phyloP scores from a whole-genome alignment of 2,329 filamentous ascomycete genomes.

The Verticillium tricorpus region DNA sequence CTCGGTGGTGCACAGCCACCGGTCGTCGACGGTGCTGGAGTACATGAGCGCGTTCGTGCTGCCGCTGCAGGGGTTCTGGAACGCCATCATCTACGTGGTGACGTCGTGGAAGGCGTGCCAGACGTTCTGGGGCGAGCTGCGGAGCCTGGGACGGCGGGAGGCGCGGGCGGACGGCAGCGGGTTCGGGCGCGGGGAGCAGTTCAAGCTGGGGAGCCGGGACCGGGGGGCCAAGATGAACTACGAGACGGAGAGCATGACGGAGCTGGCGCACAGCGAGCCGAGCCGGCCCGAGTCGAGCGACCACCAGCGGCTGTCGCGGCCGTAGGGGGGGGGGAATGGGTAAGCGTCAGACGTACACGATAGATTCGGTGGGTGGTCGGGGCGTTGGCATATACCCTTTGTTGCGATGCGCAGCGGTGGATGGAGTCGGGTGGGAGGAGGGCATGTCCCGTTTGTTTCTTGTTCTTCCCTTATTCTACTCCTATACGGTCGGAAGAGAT shows the following conservation, averaged over 20 bases:
- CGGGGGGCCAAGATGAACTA: conserved; percentile 25
- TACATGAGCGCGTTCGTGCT: conserved; percentile 70
- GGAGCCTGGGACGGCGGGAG: conserved; percentile 15
- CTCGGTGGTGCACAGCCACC: conserved; percentile 53
- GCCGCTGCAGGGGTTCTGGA: conserved; percentile 82
- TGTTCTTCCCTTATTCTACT: neutral
- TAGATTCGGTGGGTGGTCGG: neutral
- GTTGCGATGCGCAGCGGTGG: neutral
- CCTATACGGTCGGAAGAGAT: too few relatives aligned
- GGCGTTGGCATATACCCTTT: neutral
- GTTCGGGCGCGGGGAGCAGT: conserved; percentile 21
- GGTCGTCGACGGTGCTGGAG: conserved; percentile 55
- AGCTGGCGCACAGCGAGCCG: conserved; percentile 36
- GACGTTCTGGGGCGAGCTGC: conserved; percentile 35
- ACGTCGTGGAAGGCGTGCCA: conserved; percentile 64
- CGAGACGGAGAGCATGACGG: conserved; percentile 48
- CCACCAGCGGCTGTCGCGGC: neutral
- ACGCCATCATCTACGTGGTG: conserved; percentile 69
- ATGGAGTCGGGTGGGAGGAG: neutral
- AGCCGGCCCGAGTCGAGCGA: conserved; percentile 5
- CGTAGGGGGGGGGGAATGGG: neutral
- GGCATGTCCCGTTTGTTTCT: neutral
- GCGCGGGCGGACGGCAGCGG: conserved; percentile 9
- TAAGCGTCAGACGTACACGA: neutral
- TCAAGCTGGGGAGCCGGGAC: conserved; percentile 23